phyloP scores from a whole-genome alignment of 1,139 yeast genomes.

The Suhomyces wounanorum region DNA sequence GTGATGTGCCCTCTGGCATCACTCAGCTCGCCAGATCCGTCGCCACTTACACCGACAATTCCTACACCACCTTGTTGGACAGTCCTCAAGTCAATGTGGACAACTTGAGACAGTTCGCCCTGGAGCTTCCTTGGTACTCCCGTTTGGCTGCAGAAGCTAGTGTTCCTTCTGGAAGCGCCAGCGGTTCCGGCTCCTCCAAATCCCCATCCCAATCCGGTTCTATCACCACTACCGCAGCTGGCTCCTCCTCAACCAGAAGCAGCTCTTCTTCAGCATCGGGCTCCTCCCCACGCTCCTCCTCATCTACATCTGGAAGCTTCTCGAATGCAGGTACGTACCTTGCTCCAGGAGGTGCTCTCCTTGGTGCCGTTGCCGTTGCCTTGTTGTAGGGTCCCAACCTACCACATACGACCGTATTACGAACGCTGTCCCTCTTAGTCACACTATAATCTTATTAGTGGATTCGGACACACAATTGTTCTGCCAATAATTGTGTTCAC shows the following conservation, averaged over 20 bases:
- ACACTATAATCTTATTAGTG: not conserved
- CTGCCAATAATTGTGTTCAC: not conserved
- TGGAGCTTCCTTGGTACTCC: constrained; percentile 47
- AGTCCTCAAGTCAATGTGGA: constrained; percentile 23
- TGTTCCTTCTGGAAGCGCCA: constrained; percentile 7
- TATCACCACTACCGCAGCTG: constrained; percentile 9
- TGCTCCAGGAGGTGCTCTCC: constrained; percentile 38
- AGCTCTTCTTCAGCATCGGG: not conserved
- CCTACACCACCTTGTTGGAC: constrained; percentile 44
- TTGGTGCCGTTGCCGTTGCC: constrained; percentile 41
- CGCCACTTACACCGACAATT: constrained; percentile 40
- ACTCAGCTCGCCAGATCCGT: constrained; percentile 40
- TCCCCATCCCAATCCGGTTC: constrained; percentile 4
- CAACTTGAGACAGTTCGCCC: constrained; percentile 37
- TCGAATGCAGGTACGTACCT: constrained; percentile 17
- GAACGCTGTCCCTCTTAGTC: not conserved
- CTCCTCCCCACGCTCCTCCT: not conserved
- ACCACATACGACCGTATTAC: not conserved
- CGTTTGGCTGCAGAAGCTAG: constrained; percentile 28
- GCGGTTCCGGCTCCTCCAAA: constrained; percentile 3
- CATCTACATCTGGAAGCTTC: not conserved
- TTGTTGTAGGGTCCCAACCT: constrained; percentile 25
- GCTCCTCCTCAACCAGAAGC: constrained; percentile 1
- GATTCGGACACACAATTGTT: not conserved
- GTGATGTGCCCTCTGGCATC: constrained; percentile 34